Conservation (phyloP, 768 basidiomycete genomes). For the Lyophyllum decastes region DNA sequence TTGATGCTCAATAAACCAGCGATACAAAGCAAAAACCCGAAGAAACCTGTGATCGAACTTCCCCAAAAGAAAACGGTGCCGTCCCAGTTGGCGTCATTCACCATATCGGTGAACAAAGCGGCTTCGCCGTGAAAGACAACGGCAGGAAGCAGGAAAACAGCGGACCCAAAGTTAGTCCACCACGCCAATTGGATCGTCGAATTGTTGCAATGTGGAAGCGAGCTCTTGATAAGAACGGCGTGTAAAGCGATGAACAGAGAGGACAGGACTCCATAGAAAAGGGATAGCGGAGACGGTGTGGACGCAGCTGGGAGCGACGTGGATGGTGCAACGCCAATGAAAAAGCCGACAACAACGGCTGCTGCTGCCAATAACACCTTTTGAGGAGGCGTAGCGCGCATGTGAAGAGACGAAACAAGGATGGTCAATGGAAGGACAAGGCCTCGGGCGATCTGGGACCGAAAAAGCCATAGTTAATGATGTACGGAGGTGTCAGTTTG, state of each 20-base stretch:
- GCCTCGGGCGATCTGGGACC: constrained; percentile 75
- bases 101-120: constrained; percentile 37
- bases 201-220: constrained; percentile 67
- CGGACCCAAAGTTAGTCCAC: constrained; percentile 77
- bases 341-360: constrained; percentile 74
- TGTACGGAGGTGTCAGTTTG: not conserved
- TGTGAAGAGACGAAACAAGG: constrained; percentile 62
- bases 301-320: constrained; percentile 38
- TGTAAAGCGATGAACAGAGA: constrained; percentile 78
- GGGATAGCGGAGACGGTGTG: constrained; percentile 54
- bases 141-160: constrained; percentile 62
- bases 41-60: constrained; percentile 67
- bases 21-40: constrained; percentile 80
- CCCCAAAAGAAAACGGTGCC: constrained; percentile 62
- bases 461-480: not conserved
- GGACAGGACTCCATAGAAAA: constrained; percentile 71
- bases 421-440: constrained; percentile 85
- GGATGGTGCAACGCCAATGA: constrained; percentile 71
- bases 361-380: constrained; percentile 60
- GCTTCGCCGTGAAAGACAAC: constrained; percentile 60
- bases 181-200: constrained; percentile 75
- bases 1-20: constrained; percentile 82
- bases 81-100: constrained; percentile 42
- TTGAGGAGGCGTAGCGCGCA: constrained; percentile 51
- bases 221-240: constrained; percentile 73